Evolutionary conservation across 257 asterid genomes (phyloP), one percentile per base, ranked within the genome.

Genomic region (Capsicum baccatum): DNA sequence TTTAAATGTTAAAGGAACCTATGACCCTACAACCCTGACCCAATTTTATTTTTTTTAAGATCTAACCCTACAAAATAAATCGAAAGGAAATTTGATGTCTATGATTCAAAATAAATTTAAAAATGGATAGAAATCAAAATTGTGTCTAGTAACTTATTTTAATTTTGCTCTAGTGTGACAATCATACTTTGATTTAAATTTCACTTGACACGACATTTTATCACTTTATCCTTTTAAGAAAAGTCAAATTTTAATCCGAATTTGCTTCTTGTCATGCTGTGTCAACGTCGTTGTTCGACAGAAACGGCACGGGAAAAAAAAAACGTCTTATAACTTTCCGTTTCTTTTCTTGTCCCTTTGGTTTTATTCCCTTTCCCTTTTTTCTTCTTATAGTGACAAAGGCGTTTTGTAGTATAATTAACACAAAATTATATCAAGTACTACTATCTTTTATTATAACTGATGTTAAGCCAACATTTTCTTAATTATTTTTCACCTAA

Each of bases 161-260:
- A 26, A 26, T 26, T 26, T 26, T 26, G 33, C 1, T 26, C 33
- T 1, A 26, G 44, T 39, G 5, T 5, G 48, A 44, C 48, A 44
- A 44, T 44, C 48, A 44, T 44, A 44, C 48, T 44, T 44, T 44
- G 48, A 44, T 26, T 63, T 26, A 33, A 79, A 4, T 55, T 73
- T 73, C 80, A 48, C 59, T 48, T 73, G 80, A 73, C n/a, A 48
- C n/a, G 56, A 73, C 63, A 9, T 8, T 74, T 19, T 10, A 74
- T 74, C 62, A 21, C 47, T 26, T 52, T 52, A 52, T 33, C 26
- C 0, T 4, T 13, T 54, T 76, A 14, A 54, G 15, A 54, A 78
- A 78, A 78, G 81, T 78, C 50, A 78, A 78, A 33, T 54, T 78
- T 78, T 54, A 78, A 78, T 78, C 48, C 26, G 13, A 78, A 26